Evolutionary conservation across 176 grass and related monocot species (phyloP), one percentile per base, ranked within the genome.

Genomic region (Panicum miliaceum): DNA sequence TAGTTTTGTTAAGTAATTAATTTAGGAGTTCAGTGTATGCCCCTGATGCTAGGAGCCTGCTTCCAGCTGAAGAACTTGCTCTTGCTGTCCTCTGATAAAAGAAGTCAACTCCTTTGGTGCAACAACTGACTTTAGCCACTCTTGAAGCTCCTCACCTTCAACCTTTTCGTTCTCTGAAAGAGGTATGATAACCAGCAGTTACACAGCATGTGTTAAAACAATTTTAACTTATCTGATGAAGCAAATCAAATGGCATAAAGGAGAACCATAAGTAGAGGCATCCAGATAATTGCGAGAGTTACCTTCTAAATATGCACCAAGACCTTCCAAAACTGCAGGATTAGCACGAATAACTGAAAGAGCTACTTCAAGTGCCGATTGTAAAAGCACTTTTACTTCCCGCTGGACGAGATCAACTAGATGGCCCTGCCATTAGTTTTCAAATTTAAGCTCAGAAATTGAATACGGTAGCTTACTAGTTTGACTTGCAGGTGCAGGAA

Each of bases 281-380:
- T 15, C 67, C 27, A 52, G 6, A 74, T 69, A 63, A 77, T 51
- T 62, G 73, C 35, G 12, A 40, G 60, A 64, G 68, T 82, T 86
- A 94, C 97, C 97, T 96, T 99, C 97, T 88, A 99, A 89, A 87
- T 96, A 96, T 68, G 97, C 93, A 79, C 93, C 97, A 67, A 99
- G 97, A 34, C 97, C 97, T 82, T 96, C 97, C 41, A 99, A 84
- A 77, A 96, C 91, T 56, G 75, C 77, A 68, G 97, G 93, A 88
- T 99, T 99, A 57, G 97, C 91, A 26, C 90, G 93, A 14, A 99
- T 66, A 47, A 96, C 97, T 46, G 91, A 99, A 88, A 94, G 93
- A 89, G 97, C 97, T 82, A 96, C 97, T 84, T 96, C 91, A 67
- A 96, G 93, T 15, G 91, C 90, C 12, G 93, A 96, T 82, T 99